Base-by-base conservation (phyloP, 1,284 basidiomycete species). In the Ustilago sp. region DNA sequence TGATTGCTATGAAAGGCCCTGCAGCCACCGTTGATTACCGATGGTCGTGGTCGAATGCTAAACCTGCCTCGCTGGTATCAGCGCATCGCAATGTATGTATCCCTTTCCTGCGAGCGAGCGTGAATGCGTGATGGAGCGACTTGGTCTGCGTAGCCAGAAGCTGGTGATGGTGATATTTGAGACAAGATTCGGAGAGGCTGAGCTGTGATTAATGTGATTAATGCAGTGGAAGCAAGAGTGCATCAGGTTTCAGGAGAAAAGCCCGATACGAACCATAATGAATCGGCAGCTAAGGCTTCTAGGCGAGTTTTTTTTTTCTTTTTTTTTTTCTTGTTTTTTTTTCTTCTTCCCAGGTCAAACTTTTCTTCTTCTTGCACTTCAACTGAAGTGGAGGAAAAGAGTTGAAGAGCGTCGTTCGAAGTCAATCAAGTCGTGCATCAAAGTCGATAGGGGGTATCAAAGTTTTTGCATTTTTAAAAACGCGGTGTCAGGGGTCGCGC, bases 291-390 rank as follows among this genome's bases (percentile, higher is more conserved):
- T 34, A 39, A 39, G 8, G 19, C 13, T 15, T 53, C 19, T 39
- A 8, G 2, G 13, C 32, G 11, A 36, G 19, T 4, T 53, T 62
- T 54, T n/a, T n/a, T n/a, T n/a, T n/a, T n/a, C n/a, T n/a, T 41
- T 23, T 32, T 34, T 41, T 35, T 15, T 59, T 36, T 17, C 2
- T 28, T n/a, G n/a, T n/a, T n/a, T 53, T 62, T 54, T 41, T 35
- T 32, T 34, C 39, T 35, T 23, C 50, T 36, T 28, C n/a, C 55
- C 52, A 38, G 43, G 43, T 45, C 45, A 58, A 64, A 64, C 55
- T 52, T 64, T 58, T 64, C 55, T 63, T 64, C 55, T 63, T 56
- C 35, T 41, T 63, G 19, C 39, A 9, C 3, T 17, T 28, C 8
- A 28, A 15, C 23, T 28, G 34, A 63, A 57, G 62, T 64, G 62